A percentile compares a stretch with the other conserved stretches of the same genome.
phyloP scores from a whole-genome alignment of 2,329 filamentous ascomycete genomes.

The Westerdykella ornata region DNA sequence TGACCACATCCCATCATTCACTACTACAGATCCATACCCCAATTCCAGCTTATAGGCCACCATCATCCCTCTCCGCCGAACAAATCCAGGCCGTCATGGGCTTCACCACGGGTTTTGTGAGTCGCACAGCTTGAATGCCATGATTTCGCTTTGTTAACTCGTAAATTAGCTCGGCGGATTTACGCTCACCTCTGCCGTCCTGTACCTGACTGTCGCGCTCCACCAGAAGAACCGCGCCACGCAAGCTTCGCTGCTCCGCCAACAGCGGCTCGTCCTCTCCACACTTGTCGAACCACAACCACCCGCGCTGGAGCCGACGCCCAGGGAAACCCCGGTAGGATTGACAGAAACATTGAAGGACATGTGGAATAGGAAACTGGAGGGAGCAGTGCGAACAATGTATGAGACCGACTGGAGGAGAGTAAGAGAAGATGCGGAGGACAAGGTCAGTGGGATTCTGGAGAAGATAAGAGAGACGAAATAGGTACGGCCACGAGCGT shows the following conservation, averaged over 20 bases:
- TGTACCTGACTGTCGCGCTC: slow-evolving; percentile 37
- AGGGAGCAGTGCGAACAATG: slow-evolving; percentile 38
- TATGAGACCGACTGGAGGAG: slow-evolving; percentile 44
- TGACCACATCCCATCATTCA: slow-evolving; percentile 1
- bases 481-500: slow-evolving; percentile 7
- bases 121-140: slow-evolving; percentile 5
- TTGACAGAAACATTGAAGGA: slow-evolving; percentile 45
- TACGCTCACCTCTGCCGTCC: slow-evolving; percentile 43
- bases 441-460: slow-evolving; percentile 32
- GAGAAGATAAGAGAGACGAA: slow-evolving; percentile 31
- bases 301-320: slow-evolving; percentile 33
- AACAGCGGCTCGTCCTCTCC: slow-evolving; percentile 41
- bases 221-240: slow-evolving; percentile 44
- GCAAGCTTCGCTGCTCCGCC: slow-evolving; percentile 43
- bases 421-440: slow-evolving; percentile 38
- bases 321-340: slow-evolving; percentile 37
- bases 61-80: not conserved
- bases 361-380: slow-evolving; percentile 45
- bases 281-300: slow-evolving; percentile 41
- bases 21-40: not conserved
- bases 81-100: slow-evolving; percentile 35
- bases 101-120: slow-evolving; percentile 48
- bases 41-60: not conserved
- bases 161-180: slow-evolving; percentile 43
- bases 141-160: slow-evolving; percentile 5